Evolutionary conservation across 1,284 basidiomycete genomes (phyloP), one percentile per base, ranked within the genome.

Genomic region (Cryptococcus sp.): DNA sequence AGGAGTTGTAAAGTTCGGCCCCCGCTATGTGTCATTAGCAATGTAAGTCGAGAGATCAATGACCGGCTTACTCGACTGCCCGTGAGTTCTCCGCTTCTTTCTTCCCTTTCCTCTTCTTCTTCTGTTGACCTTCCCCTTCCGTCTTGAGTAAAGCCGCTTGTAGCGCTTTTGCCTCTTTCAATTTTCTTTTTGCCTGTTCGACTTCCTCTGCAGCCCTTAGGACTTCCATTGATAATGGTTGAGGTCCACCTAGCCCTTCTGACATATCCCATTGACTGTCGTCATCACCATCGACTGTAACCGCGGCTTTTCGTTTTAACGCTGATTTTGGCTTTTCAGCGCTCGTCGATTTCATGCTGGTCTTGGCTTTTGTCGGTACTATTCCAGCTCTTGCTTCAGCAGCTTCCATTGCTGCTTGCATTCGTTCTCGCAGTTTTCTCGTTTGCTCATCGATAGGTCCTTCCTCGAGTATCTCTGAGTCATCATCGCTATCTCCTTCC

Each of bases 381-480:
- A 62, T 13, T 5, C 60, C 58, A 3, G 64, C 61, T 45, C 62
- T 45, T 33, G 55, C 46, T 34, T 67, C 70, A 13, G 66, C 64
- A 57, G 63, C 59, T 50, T 70, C 67, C 70, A 72, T 72, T 48
- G 66, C 66, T 31, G 61, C 64, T 63, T 72, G 67, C 68, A 72
- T 72, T 43, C 56, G 46, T 31, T 53, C 60, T 38, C 65, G 63
- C 45, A 63, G 52, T 7, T 48, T 48, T 38, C 57, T 59, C 31
- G 61, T 62, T 23, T 54, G 50, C 7, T 55, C 53, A 42, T 67
- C 60, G 2, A 71, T 55, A 1, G 62, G 65, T 5, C 65, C 58
- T 32, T 57, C 58, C n/a, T 65, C 65, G 5, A 66, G 33, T 14
- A 52, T 50, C 46, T 66, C 65, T 47, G 65, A 50, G 15, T 61